Conservation (phyloP, 768 basidiomycete species). For the Psilocybe azurescens region DNA sequence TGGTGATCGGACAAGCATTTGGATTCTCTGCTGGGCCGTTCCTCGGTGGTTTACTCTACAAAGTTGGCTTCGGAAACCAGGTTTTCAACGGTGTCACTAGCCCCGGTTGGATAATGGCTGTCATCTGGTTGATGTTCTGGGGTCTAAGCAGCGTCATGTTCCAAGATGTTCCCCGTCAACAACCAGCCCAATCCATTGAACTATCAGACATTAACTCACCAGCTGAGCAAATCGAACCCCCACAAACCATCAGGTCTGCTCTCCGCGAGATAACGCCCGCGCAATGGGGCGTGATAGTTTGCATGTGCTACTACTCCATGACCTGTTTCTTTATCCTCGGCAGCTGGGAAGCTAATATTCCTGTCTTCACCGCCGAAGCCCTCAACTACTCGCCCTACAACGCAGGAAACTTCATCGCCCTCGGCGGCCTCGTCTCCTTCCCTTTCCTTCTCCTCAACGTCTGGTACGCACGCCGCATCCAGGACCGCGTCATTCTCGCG, state of each 20-base stretch:
- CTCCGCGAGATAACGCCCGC: conserved; percentile 18
- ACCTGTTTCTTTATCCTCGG: conserved; percentile 74
- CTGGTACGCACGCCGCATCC: conserved; percentile 57
- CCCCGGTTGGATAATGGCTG: conserved; percentile 69
- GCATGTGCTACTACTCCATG: conserved; percentile 77
- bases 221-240: conserved; percentile 3
- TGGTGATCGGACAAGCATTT: conserved; percentile 65
- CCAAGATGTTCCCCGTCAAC: conserved; percentile 40
- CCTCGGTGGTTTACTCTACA: conserved; percentile 65
- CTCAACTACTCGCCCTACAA: conserved; percentile 65
- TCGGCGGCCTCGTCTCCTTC: conserved; percentile 64
- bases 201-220: conserved; percentile 43
- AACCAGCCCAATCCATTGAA: conserved; percentile 35
- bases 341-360: conserved; percentile 72
- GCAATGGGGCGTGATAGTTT: conserved; percentile 57
- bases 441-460: conserved; percentile 73
- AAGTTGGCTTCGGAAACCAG: conserved; percentile 56
- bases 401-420: conserved; percentile 73
- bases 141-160: conserved; percentile 37
- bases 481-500: conserved; percentile 65
- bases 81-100: conserved; percentile 74
- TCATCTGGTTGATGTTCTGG: conserved; percentile 59
- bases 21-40: conserved; percentile 71
- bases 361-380: conserved; percentile 54
- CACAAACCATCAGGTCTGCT: conserved; percentile 4